Evolutionary conservation across 2,329 filamentous ascomycete genomes (phyloP), one percentile per base, ranked within the genome.

Genomic region (Stemphylium lycopersici): DNA sequence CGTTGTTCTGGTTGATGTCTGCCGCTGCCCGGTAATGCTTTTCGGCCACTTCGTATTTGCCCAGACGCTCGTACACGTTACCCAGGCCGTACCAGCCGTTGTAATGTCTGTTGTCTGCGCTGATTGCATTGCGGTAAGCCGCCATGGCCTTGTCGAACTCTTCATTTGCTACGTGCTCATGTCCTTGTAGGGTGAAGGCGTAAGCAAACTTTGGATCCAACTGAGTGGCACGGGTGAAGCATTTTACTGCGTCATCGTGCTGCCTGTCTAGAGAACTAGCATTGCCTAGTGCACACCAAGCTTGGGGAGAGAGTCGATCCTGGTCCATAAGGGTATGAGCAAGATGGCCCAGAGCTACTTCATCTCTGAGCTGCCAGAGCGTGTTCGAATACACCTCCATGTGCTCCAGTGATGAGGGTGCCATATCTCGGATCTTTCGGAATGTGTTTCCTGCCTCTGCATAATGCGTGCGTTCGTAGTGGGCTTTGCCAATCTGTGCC

Each of bases 311-410:
- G 61, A 95, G 83, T 78, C 93, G 95, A 55, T 92, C 90, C 13
- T 90, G 81, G 61, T 97, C 93, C 46, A 96, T 84, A 36, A 98
- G 82, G 67, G 96, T 91, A 69, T 98, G 93, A 0, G 93, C 91
- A 24, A 99, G 82, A 76, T 95, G 96, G 0, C 93, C 93, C 18
- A 99, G 82, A 57, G 97, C 91, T 0, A 92, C 90, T 70, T 97
- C 93, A 59, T 90, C 88, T 76, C 96, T 96, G 58, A 97, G 79
- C 74, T 97, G 93, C 95, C 96, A 99, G n/a, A 99, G 83, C n/a
- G 96, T 89, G 0, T 95, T 99, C 12, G 93, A 98, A 77, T 96
- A 99, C 32, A 98, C 88, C 72, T 99, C 95, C 93, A 98, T 97
- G 69, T 97, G 93, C 70, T 96, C 90, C 39, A 96, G 82, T 3